Base-by-base conservation (phyloP, 2,329 filamentous ascomycete genomes). In the Phoma sp. region DNA sequence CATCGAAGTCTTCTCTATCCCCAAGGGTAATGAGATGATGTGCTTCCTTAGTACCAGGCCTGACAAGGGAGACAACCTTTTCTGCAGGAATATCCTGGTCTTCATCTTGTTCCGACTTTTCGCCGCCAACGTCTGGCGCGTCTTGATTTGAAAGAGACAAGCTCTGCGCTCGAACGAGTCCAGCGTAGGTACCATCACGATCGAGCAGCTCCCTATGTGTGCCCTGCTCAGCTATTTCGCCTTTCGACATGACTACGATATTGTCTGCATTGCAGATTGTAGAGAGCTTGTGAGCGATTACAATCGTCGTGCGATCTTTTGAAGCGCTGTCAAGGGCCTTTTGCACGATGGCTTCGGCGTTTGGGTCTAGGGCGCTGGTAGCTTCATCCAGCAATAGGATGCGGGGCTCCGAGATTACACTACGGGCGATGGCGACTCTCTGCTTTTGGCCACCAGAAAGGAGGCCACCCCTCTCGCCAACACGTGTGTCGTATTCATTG, bases 361-460 rank as follows among this genome's bases (percentile, higher is more conserved):
- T 95, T 14, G 93, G 96, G 71, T 98, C 93, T 0, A 98, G 82
- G 3, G 92, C 92, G 38, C 89, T 93, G 0, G 93, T 98, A 14
- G 65, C 65, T 75, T 98, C 95, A 61, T 98, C 95, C 5, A 98
- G 86, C 0, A 98, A 83, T 1, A 98, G 82, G 64, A 98, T 86
- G 76, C 92, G 95, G 1, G 93, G 93, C 65, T 96, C 89, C 18
- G 89, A 93, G 32, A 96, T 91, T 53, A 96, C 85, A 29, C 92
- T 92, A 67, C 92, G 84, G 5, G 93, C 92, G 74, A 97, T 97
- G 6, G 93, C 92, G 69, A 98, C 93, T 62, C 93, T 90, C 76
- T 98, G 93, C 76, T 96, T 96, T 76, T 98, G 93, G 25, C 93
- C 93, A 71, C 95, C 95, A 43, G 91, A 96, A 9, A 98, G 83